Base-by-base conservation (phyloP, 495 filamentous ascomycete species). In the Aspergillus bridgeri region DNA sequence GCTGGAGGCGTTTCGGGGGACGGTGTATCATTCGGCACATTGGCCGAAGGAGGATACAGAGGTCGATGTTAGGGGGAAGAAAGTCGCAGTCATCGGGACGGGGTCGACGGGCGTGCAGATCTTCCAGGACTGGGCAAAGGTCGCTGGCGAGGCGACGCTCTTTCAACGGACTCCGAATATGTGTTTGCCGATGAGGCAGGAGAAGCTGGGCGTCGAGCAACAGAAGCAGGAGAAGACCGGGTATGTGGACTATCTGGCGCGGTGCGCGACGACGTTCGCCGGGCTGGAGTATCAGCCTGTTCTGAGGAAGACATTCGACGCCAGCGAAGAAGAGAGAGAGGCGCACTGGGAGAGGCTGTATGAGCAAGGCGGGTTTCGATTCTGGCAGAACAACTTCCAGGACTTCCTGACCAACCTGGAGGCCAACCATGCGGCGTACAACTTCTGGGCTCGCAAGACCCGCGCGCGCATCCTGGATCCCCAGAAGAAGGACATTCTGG, bases 391-490 rank as follows among this genome's bases (percentile, higher is more conserved):
- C 5, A 47, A 27, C 52, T 54, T 47, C 42, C 18, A 0, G 3
- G 52, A 54, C 33, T 8, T 54, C 2, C 15, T 47, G 22, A 24
- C 18, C 6, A 17, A 54, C 9, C 20, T 27, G 2, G 18, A 56
- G 0, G 53, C 24, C 2, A 56, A 56, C 19, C 53, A 45, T 2
- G 24, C 11, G 19, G 15, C 18, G 4, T 84, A 84, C 62, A 65
- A 82, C 45, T 86, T 84, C 68, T 86, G 82, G 83, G 67, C 65
- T 38, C 68, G 77, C 51, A 78, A 81, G 60, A 66, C 68, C 5
- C 73, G 79, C 0, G 63, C 69, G 8, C 73, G 81, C 9, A 78
- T 87, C 57, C 58, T 66, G 8, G 74, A 84, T 58, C 70, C 74
- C 0, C 48, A 51, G 13, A 77, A 79, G 53, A 63, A 69, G 46